phyloP scores from a whole-genome alignment of 176 grass and related monocot species.

The Musa troglodytarum region DNA sequence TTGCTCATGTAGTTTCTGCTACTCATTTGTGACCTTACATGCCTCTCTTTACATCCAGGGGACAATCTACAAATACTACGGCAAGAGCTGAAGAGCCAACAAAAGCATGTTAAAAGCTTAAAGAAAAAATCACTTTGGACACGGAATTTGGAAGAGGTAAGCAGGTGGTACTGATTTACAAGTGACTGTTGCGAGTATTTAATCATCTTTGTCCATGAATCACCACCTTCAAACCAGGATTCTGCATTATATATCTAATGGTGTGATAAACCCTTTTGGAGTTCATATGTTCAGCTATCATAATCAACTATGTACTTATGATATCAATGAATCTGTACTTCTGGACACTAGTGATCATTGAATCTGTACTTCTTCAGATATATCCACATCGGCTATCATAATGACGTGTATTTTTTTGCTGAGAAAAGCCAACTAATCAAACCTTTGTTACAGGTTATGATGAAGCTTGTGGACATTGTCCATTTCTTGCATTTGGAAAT shows the following conservation, averaged over 20 bases:
- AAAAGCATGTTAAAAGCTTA: slow-evolving; percentile 75
- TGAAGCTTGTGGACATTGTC: slow-evolving; percentile 80
- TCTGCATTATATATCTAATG: neutral
- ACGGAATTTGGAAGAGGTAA: slow-evolving; percentile 73
- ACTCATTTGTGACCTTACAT: slow-evolving; percentile 6
- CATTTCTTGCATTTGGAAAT: slow-evolving; percentile 88
- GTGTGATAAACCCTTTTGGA: too few species aligned
- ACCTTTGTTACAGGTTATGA: slow-evolving; percentile 50
- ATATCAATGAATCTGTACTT: too few species aligned
- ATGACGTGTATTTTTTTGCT: neutral
- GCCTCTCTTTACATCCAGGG: slow-evolving; percentile 29
- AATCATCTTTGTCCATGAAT: neutral
- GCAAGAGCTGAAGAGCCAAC: slow-evolving; percentile 80
- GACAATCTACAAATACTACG: slow-evolving; percentile 63
- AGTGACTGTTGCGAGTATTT: neutral
- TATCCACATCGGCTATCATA: neutral
- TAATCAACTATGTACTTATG: too few species aligned
- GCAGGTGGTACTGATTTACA: slow-evolving; percentile 15
- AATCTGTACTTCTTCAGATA: too few species aligned
- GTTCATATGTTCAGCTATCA: too few species aligned
- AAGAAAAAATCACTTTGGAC: slow-evolving; percentile 97
- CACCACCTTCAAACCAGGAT: neutral
- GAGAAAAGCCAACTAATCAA: neutral
- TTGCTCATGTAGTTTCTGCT: neutral
- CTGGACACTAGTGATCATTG: too few species aligned